Evolutionary conservation across 495 filamentous ascomycete species (phyloP).

Genomic region (Massariosphaeria phaeospora): DNA sequence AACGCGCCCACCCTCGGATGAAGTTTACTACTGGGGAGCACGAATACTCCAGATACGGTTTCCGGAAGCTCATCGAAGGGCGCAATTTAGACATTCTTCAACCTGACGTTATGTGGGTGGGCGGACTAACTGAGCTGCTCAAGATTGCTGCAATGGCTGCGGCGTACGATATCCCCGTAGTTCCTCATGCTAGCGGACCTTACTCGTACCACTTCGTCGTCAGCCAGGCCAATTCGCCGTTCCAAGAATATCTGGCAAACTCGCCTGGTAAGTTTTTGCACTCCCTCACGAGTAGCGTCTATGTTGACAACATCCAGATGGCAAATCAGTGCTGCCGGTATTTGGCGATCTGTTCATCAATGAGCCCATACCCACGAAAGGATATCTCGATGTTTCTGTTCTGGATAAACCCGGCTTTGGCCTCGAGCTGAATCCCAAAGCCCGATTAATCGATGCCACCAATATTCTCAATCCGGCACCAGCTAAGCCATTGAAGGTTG

Average conservation of each 20-base stretch:
- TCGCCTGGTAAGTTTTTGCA: no score
- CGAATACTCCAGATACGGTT: slow-evolving; percentile 86
- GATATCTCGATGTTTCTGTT: slow-evolving; percentile 69
- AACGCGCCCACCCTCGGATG: slow-evolving; percentile 80
- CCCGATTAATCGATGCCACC: slow-evolving; percentile 68
- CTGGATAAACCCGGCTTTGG: slow-evolving; percentile 90
- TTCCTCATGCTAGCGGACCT: slow-evolving; percentile 87
- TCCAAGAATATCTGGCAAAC: slow-evolving; percentile 92
- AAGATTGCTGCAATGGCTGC: slow-evolving; percentile 83
- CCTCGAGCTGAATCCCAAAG: slow-evolving; percentile 73
- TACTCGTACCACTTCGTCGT: slow-evolving; percentile 95
- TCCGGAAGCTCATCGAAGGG: slow-evolving; percentile 87
- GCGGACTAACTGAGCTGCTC: slow-evolving; percentile 85
- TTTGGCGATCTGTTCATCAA: slow-evolving; percentile 88
- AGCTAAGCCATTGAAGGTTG: slow-evolving; percentile 47
- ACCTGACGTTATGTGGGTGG: slow-evolving; percentile 95
- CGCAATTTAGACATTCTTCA: slow-evolving; percentile 91
- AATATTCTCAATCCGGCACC: slow-evolving; percentile 70
- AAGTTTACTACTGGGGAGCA: slow-evolving; percentile 95
- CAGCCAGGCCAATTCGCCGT: slow-evolving; percentile 83
- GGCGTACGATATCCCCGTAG: slow-evolving; percentile 87
- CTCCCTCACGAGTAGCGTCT: no score
- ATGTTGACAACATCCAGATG: no score
- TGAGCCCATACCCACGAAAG: slow-evolving; percentile 80
- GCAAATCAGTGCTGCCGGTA: slow-evolving; percentile 79